Conservation (phyloP, 2,329 filamentous ascomycete species). For the Aspergillus brunneoviolaceus region DNA sequence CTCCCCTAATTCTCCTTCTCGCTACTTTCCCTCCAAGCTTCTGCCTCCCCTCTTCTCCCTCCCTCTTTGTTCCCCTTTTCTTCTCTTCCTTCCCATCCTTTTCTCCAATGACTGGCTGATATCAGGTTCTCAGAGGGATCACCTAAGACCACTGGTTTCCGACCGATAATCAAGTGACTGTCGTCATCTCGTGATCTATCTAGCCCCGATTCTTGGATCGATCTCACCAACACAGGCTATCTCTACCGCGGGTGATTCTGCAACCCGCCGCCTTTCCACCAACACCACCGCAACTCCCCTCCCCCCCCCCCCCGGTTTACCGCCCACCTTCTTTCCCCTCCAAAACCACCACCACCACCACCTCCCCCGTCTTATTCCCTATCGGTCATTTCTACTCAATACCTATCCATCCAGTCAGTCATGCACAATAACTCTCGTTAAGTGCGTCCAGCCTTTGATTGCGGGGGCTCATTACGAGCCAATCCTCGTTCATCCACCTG, state of each 20-base stretch:
- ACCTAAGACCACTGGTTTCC: neutral
- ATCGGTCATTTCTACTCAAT: neutral
- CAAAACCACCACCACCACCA: neutral
- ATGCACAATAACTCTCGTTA: slow-evolving; percentile 23
- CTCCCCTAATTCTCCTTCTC: slow-evolving; percentile 5
- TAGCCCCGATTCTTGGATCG: slow-evolving; percentile 15
- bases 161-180: neutral
- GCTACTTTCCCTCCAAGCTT: neutral
- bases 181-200: slow-evolving; percentile 1
- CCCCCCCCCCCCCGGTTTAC: slow-evolving; percentile 9
- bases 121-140: neutral
- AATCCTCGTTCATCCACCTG: slow-evolving; percentile 1
- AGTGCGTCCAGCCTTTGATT: slow-evolving; percentile 22
- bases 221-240: slow-evolving; percentile 1
- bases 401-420: slow-evolving; percentile 12
- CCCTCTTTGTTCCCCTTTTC: neutral
- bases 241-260: slow-evolving; percentile 13
- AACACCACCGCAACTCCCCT: neutral
- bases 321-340: slow-evolving; percentile 8
- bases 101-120: neutral
- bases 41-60: neutral
- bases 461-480: slow-evolving; percentile 19
- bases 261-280: slow-evolving; percentile 13
- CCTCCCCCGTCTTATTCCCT: slow-evolving; percentile 7
- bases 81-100: neutral